These are phyloP conservation scores for Simplicillium sp. DNA, from an alignment of 2,329 filamentous ascomycete genomes.

Conservation along the genomic window DNA sequence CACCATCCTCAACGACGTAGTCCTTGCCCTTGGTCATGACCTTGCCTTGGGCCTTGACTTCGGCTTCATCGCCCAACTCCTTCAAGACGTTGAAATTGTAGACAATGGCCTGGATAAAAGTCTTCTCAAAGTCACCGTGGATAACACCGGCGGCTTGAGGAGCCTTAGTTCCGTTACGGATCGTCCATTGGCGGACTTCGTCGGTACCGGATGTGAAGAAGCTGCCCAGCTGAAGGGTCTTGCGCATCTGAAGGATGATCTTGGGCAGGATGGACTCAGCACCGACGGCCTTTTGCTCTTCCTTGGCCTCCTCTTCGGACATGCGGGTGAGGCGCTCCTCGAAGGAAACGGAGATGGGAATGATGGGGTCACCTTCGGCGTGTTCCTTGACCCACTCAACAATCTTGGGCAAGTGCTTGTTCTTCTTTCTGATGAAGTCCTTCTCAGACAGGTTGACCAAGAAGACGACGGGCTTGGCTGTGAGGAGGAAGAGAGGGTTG, in stretches of 20 bases:
- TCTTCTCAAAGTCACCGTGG: slow-evolving; percentile 98
- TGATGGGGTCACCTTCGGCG: slow-evolving; percentile 77
- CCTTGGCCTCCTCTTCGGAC: slow-evolving; percentile 62
- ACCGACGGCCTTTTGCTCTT: slow-evolving; percentile 82
- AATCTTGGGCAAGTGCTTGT: slow-evolving; percentile 93
- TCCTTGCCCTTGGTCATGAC: slow-evolving; percentile 98
- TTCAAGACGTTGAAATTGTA: slow-evolving; percentile 79
- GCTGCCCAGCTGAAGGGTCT: slow-evolving; percentile 77
- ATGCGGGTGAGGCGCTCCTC: slow-evolving; percentile 86
- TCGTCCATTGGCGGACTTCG: slow-evolving; percentile 97
- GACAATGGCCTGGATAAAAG: slow-evolving; percentile 92
- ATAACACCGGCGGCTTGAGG: slow-evolving; percentile 96
- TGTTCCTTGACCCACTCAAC: slow-evolving; percentile 93
- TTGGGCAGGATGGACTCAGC: slow-evolving; percentile 87
- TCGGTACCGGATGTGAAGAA: slow-evolving; percentile 97
- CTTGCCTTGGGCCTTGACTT: slow-evolving; percentile 90
- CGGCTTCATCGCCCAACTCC: slow-evolving; percentile 80
- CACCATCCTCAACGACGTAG: slow-evolving; percentile 80
- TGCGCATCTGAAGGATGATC: slow-evolving; percentile 86
- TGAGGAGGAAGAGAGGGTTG: slow-evolving; percentile 90
- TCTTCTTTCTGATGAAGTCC: slow-evolving; percentile 98
- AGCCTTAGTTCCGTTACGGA: slow-evolving; percentile 93
- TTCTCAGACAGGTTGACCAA: slow-evolving; percentile 94
- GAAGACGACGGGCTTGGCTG: slow-evolving; percentile 94
- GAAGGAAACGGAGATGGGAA: slow-evolving; percentile 85